Conservation (phyloP, 169 alveolate genomes). For the Toxoplasma gondii region DNA sequence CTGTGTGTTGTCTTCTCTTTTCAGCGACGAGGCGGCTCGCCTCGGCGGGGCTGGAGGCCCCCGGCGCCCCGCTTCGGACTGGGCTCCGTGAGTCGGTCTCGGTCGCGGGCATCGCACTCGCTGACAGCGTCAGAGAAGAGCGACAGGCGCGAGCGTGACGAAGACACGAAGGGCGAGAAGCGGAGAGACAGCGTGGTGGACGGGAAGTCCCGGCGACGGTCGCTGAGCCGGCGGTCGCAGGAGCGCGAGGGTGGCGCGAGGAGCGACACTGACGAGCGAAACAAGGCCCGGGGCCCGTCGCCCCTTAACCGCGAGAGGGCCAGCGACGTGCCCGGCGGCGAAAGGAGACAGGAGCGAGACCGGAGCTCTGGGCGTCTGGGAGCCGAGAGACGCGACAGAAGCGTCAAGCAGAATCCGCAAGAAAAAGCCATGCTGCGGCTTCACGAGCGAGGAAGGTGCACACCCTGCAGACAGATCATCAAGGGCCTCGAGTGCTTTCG, state of each 20-base stretch:
- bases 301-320: background rate
- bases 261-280: background rate
- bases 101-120: conserved; percentile 41
- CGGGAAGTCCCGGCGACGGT: background rate
- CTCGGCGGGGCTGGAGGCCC: background rate
- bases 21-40: background rate
- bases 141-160: background rate
- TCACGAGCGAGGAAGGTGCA: conserved; percentile 76
- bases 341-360: background rate
- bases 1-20: background rate
- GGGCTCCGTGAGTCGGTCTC: conserved; percentile 15
- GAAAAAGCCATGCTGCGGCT: conserved; percentile 77
- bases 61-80: background rate
- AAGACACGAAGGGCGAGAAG: background rate
- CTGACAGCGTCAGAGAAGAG: conserved; percentile 32
- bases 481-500: conserved; percentile 70
- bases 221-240: conserved; percentile 3
- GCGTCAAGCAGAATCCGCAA: conserved; percentile 6
- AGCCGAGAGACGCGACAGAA: background rate
- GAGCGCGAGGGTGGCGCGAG: background rate
- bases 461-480: conserved; percentile 70
- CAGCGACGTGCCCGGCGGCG: background rate
- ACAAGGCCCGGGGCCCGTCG: background rate
- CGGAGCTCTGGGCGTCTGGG: background rate
- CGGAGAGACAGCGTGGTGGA: background rate